These are phyloP conservation scores for Kwoniella dejecticola DNA, from an alignment of 768 basidiomycete genomes.

Conservation along the genomic window DNA sequence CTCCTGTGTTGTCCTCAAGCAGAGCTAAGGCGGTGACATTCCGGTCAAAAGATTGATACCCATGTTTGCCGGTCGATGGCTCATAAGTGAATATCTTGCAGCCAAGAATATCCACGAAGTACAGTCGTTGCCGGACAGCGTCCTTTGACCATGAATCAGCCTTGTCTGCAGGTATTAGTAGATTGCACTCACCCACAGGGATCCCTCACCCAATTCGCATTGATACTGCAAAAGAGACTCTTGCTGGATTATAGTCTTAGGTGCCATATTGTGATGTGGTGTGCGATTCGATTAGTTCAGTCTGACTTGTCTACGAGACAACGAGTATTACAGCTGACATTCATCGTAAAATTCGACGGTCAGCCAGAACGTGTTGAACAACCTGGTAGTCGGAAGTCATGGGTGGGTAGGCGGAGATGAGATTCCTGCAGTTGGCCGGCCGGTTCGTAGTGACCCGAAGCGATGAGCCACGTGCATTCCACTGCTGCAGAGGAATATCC, in stretches of 20 bases:
- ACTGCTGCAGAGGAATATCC: too few species aligned
- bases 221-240: neutral
- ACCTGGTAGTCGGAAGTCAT: too few species aligned
- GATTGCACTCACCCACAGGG: neutral
- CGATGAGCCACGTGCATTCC: too few species aligned
- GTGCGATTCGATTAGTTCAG: too few species aligned
- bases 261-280: neutral
- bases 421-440: too few species aligned
- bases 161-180: neutral
- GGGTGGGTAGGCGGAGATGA: too few species aligned
- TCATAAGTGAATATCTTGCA: slow-evolving; percentile 27
- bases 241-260: neutral
- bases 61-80: slow-evolving; percentile 14
- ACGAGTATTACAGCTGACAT: too few species aligned
- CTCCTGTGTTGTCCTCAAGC: slow-evolving; percentile 15
- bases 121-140: slow-evolving; percentile 14
- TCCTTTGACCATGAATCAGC: slow-evolving; percentile 14
- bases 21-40: slow-evolving; percentile 22
- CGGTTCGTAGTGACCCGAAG: too few species aligned
- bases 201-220: neutral
- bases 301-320: too few species aligned
- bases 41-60: slow-evolving; percentile 18
- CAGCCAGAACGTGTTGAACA: too few species aligned
- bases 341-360: too few species aligned
- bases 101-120: slow-evolving; percentile 25